phyloP scores from a whole-genome alignment of 148 eudicot species.

The Rhododendron vialii region DNA sequence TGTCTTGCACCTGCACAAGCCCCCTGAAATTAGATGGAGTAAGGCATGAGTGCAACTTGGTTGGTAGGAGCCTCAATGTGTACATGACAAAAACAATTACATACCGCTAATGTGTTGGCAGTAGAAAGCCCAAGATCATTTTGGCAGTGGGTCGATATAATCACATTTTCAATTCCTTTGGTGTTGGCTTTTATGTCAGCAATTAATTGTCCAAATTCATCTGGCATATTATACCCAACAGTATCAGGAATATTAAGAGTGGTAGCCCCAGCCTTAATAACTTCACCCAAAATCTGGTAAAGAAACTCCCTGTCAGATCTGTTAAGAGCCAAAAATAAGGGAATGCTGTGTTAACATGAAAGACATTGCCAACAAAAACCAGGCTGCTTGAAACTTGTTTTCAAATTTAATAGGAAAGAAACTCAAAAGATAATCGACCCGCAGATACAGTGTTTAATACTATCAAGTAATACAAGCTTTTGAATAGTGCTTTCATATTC shows the following conservation, averaged over 20 bases:
- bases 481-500: neutral
- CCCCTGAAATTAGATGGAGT: slow-evolving; percentile 53
- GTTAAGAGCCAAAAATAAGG: slow-evolving; percentile 15
- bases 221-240: slow-evolving; percentile 71
- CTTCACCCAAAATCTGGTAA: slow-evolving; percentile 82
- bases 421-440: neutral
- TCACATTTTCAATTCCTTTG: slow-evolving; percentile 84
- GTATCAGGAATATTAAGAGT: slow-evolving; percentile 94
- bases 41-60: slow-evolving; percentile 8
- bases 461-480: neutral
- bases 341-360: neutral
- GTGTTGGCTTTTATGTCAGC: slow-evolving; percentile 89
- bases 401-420: neutral
- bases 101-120: slow-evolving; percentile 82
- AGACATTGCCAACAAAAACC: neutral
- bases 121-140: slow-evolving; percentile 98
- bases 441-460: neutral
- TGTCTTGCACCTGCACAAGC: slow-evolving; percentile 94
- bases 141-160: slow-evolving; percentile 93
- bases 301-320: slow-evolving; percentile 92
- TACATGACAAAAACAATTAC: slow-evolving; percentile 10
- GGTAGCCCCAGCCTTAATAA: slow-evolving; percentile 92
- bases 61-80: neutral
- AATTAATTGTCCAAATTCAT: slow-evolving; percentile 83
- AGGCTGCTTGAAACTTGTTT: neutral